Base-by-base conservation (phyloP, 164 flowering plant genomes). In the Pachysandra terminalis region DNA sequence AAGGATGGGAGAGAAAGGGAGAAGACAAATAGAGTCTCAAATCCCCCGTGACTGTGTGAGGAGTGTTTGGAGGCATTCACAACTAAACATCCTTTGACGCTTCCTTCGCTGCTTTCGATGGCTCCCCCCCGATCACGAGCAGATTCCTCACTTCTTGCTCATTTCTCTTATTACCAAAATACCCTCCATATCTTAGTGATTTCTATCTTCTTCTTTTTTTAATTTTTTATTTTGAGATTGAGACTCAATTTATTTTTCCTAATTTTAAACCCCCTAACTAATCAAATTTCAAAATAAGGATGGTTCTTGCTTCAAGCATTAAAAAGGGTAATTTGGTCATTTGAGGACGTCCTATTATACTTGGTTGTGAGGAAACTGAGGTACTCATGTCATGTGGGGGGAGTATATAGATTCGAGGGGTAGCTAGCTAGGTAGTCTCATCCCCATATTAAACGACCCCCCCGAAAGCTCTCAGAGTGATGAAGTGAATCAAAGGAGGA, bases 61-160 rank as follows among this genome's bases (percentile, higher is more conserved):
- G 64, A 62, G 59, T 48, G 49, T 75, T 75, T 75, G 79, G 79
- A 73, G 35, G 59, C 68, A 76, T 76, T 70, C 71, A 72, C 72
- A 64, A 68, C 73, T 55, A 55, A 71, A 56, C 64, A 69, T 55
- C 35, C 68, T 70, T 77, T 77, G 76, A 73, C 80, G 74, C 80
- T 59, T 73, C 72, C 77, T 77, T 74, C 72, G 68, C 88, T 67
- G 66, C 78, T 84, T 81, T 86, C 90, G 86, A 83, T 85, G 79
- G 68, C 59, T 27, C 73, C 76, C 63, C 71, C 67, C 64, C 7
- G 68, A 69, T 76, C 79, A 76, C 76, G 79, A 72, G 79, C 75
- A 69, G 70, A 68, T 69, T 76, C 71, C 68, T 63, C 9, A 45
- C 17, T 15, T 13, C 51, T 45, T n/a, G n/a, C n/a, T n/a, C n/a